These are phyloP conservation scores for Erodium texanum DNA, from an alignment of 441 rosid genomes.

Conservation along the genomic window DNA sequence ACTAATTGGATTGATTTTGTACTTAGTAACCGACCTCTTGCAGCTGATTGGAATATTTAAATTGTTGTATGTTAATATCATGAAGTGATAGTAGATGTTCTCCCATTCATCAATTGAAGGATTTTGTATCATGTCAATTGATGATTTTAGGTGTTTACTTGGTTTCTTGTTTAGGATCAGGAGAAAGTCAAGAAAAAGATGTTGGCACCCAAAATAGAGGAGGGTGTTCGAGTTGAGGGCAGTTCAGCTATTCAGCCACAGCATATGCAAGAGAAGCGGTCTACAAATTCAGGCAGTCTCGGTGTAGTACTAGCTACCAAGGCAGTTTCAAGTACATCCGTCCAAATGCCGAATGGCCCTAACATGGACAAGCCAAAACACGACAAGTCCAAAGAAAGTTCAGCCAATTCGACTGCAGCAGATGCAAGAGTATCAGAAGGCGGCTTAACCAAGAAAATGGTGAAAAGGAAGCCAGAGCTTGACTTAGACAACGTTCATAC, in stretches of 20 bases:
- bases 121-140: not conserved
- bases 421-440: slow-evolving; percentile 44
- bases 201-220: slow-evolving; percentile 34
- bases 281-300: slow-evolving; percentile 23
- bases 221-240: slow-evolving; percentile 31
- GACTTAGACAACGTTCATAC: slow-evolving; percentile 9
- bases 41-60: not conserved
- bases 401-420: slow-evolving; percentile 30
- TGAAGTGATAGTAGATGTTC: not conserved
- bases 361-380: slow-evolving; percentile 31
- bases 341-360: slow-evolving; percentile 26
- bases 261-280: slow-evolving; percentile 17
- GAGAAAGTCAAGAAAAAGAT: slow-evolving; percentile 47
- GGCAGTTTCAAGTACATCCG: slow-evolving; percentile 25
- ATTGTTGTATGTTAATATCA: not conserved
- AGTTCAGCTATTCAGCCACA: slow-evolving; percentile 31
- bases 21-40: not conserved
- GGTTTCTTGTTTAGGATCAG: slow-evolving; percentile 30
- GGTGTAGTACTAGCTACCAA: slow-evolving; percentile 35
- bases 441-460: slow-evolving; percentile 39
- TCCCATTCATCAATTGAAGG: no score
- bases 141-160: slow-evolving; percentile 4
- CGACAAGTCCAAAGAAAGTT: slow-evolving; percentile 42
- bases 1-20: not conserved
- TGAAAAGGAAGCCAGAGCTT: slow-evolving; percentile 55